phyloP scores from a whole-genome alignment of 2,329 filamentous ascomycete genomes.

The Penicillium sp. region DNA sequence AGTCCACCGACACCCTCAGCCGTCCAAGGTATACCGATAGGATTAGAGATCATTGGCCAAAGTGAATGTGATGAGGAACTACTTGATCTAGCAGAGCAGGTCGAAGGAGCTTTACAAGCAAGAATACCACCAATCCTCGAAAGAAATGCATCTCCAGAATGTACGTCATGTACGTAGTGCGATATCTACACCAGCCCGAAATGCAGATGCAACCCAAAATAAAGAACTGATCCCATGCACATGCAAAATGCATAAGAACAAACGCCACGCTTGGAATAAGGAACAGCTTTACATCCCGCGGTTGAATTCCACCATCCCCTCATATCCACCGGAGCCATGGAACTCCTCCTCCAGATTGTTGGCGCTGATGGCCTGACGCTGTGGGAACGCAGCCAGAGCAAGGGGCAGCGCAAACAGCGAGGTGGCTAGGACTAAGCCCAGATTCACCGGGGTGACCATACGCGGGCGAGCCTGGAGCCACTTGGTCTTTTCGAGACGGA shows the following conservation, averaged over 20 bases:
- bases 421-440: conserved; percentile 78
- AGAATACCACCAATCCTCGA: conserved; percentile 40
- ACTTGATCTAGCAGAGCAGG: conserved; percentile 49
- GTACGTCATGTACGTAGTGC: background rate
- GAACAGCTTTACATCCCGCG: conserved; percentile 58
- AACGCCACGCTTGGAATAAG: conserved; percentile 6
- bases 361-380: conserved; percentile 74
- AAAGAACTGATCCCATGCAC: conserved; percentile 1
- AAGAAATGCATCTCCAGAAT: background rate
- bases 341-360: conserved; percentile 79
- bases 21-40: conserved; percentile 55
- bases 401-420: conserved; percentile 84
- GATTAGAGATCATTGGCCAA: conserved; percentile 58
- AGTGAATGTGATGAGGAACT: conserved; percentile 53
- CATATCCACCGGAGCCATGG: conserved; percentile 68
- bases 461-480: conserved; percentile 75
- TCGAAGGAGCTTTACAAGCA: conserved; percentile 45
- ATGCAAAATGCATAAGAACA: background rate
- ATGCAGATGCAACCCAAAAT: conserved; percentile 1
- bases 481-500: conserved; percentile 72
- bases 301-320: conserved; percentile 90
- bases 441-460: conserved; percentile 73
- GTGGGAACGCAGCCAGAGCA: conserved; percentile 86
- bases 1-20: conserved; percentile 47
- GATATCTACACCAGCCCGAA: background rate